phyloP scores from a whole-genome alignment of 805 yeast genomes.

The Kodamaea jinghongensis region DNA sequence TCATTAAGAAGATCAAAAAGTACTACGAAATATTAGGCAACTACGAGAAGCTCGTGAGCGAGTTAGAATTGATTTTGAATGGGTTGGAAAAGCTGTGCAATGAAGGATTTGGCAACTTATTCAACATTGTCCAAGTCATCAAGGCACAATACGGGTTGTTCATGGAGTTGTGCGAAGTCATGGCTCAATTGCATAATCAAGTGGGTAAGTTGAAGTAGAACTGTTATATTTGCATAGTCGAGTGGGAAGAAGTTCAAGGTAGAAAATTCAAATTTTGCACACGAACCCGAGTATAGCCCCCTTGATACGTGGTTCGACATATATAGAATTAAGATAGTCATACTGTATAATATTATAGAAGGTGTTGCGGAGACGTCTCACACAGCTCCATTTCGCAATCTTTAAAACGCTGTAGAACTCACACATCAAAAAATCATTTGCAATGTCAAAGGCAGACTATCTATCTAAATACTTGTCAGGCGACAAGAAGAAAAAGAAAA shows the following conservation, averaged over 20 bases:
- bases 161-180: conserved; percentile 71
- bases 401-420: too few species aligned
- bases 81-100: conserved; percentile 39
- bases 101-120: conserved; percentile 40
- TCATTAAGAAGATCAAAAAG: conserved; percentile 48
- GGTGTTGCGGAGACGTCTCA: too few species aligned
- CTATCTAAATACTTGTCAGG: conserved; percentile 28
- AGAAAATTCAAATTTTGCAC: too few species aligned
- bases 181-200: conserved; percentile 63
- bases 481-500: conserved; percentile 16
- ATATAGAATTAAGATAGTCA: neutral
- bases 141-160: conserved; percentile 67
- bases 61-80: conserved; percentile 51
- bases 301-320: neutral
- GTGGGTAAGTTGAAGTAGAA: conserved; percentile 16
- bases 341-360: neutral
- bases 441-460: conserved; percentile 29
- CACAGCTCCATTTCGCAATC: too few species aligned
- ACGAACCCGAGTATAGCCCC: too few species aligned
- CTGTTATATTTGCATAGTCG: neutral
- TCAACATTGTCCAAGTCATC: conserved; percentile 56
- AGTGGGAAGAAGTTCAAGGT: neutral
- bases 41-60: conserved; percentile 62
- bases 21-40: conserved; percentile 48
- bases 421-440: neutral